These are phyloP conservation scores for Russula sp. DNA, from an alignment of 768 basidiomycete species.

Conservation along the genomic window DNA sequence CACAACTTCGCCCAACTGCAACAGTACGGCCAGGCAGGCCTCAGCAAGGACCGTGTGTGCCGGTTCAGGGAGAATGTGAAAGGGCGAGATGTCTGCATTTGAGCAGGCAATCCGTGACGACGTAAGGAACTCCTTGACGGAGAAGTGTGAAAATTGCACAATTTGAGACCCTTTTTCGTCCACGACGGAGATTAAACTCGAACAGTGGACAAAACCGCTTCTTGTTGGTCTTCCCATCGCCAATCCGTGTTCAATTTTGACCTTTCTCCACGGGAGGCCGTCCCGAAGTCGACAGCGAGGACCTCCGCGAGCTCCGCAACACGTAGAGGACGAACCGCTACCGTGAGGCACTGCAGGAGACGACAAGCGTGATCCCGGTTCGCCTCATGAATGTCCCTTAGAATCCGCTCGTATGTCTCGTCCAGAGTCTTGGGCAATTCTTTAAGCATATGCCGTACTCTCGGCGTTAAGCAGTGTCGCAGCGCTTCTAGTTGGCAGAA, in stretches of 20 bases:
- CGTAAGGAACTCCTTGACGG: slow-evolving; percentile 10
- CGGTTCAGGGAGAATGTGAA: not conserved
- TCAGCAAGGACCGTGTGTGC: not conserved
- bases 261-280: not conserved
- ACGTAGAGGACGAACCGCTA: not conserved
- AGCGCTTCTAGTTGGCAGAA: slow-evolving; percentile 3
- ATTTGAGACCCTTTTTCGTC: not conserved
- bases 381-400: slow-evolving; percentile 3
- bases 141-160: slow-evolving; percentile 7
- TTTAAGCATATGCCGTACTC: not conserved
- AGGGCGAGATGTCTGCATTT: not conserved
- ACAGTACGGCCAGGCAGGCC: not conserved
- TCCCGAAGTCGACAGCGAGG: slow-evolving; percentile 1
- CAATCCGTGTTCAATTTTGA: slow-evolving; percentile 3
- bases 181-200: slow-evolving; percentile 1
- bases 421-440: slow-evolving; percentile 4
- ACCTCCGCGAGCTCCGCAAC: slow-evolving; percentile 1
- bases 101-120: not conserved
- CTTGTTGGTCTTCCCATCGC: slow-evolving; percentile 1
- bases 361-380: slow-evolving; percentile 5
- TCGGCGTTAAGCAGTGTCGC: not conserved
- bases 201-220: not conserved
- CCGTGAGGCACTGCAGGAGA: not conserved
- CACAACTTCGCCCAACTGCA: not conserved
- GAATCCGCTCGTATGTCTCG: slow-evolving; percentile 1